Evolutionary conservation across 2,329 filamentous ascomycete genomes (phyloP), one percentile per base, ranked within the genome.

Genomic region (Fusarium paranaense): DNA sequence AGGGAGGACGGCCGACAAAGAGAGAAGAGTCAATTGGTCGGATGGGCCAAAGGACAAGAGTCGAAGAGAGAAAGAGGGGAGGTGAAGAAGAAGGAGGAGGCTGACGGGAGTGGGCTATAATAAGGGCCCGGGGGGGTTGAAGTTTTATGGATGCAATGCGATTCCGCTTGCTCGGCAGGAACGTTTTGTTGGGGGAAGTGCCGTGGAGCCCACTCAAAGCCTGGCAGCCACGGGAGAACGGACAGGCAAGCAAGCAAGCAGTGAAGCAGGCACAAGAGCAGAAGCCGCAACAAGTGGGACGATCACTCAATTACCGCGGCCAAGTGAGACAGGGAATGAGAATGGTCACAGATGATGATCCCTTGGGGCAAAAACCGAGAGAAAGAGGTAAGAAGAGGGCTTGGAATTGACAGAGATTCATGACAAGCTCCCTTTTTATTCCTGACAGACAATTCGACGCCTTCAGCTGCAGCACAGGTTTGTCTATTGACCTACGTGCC

Each of bases 131-230:
- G 22, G 71, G 71, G 75, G 71, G 71, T 40, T 72, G 52, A 72
- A 74, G 71, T 72, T 73, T 73, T 73, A 73, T 73, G 45, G 66
- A 67, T 70, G 65, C 66, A 66, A 67, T 70, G 65, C 66, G 63
- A 54, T 20, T 75, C 66, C 63, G 61, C 62, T 50, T 27, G 45
- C 45, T 76, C 72, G 72, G 76, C 70, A 74, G 47, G 27, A 74
- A 59, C 65, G 74, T 78, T 78, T 78, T 78, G 76, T 78, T 78
- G 76, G 76, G 76, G 76, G 61, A 30, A 30, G 47, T 37, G 56
- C 47, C 76, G 76, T 78, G 76, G 76, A 78, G 71, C 71, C 71
- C 64, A 45, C 57, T 74, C 64, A 40, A 52, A 70, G 62, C 60
- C 40, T 42, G 11, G 62, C 42, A 45, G 59, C 69, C 66, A 57